These are phyloP conservation scores for Xylariaceae sp. DNA, from an alignment of 2,329 filamentous ascomycete species.

Conservation along the genomic window DNA sequence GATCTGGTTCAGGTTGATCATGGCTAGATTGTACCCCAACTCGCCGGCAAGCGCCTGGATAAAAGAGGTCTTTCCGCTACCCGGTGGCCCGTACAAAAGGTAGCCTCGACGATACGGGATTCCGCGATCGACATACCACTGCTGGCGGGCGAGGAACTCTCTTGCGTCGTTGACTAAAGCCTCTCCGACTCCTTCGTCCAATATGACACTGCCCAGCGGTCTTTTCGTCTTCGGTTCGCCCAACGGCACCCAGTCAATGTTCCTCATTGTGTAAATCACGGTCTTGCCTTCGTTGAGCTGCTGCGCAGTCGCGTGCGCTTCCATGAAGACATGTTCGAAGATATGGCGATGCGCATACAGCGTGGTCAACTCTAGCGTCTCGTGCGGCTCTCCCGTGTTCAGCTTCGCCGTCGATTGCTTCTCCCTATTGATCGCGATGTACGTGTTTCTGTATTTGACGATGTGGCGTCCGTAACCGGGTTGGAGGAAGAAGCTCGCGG, in stretches of 20 bases:
- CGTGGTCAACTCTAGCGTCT: conserved; percentile 88
- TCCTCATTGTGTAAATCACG: conserved; percentile 80
- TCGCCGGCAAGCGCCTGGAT: conserved; percentile 94
- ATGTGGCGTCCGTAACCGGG: conserved; percentile 89
- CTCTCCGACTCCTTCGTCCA: conserved; percentile 86
- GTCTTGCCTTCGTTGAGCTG: conserved; percentile 88
- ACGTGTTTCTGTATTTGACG: conserved; percentile 79
- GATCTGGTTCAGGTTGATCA: conserved; percentile 85
- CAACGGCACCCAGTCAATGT: conserved; percentile 79
- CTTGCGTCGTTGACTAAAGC: conserved; percentile 73
- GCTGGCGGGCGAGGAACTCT: conserved; percentile 73
- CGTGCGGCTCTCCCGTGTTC: conserved; percentile 83
- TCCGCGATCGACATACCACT: conserved; percentile 92
- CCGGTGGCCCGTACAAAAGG: conserved; percentile 81
- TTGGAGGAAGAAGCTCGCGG: conserved; percentile 81
- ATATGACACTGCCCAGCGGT: conserved; percentile 80
- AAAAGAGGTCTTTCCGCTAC: conserved; percentile 91
- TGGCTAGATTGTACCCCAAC: conserved; percentile 86
- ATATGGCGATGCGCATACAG: conserved; percentile 85
- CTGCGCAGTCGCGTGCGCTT: conserved; percentile 77
- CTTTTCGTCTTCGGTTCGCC: conserved; percentile 83
- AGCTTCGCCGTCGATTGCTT: conserved; percentile 80
- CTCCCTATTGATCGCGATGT: conserved; percentile 81
- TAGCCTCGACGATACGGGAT: conserved; percentile 91
- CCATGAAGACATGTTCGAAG: conserved; percentile 83